phyloP scores from a whole-genome alignment of 805 yeast genomes.

The Diddensiella santjacobensis region DNA sequence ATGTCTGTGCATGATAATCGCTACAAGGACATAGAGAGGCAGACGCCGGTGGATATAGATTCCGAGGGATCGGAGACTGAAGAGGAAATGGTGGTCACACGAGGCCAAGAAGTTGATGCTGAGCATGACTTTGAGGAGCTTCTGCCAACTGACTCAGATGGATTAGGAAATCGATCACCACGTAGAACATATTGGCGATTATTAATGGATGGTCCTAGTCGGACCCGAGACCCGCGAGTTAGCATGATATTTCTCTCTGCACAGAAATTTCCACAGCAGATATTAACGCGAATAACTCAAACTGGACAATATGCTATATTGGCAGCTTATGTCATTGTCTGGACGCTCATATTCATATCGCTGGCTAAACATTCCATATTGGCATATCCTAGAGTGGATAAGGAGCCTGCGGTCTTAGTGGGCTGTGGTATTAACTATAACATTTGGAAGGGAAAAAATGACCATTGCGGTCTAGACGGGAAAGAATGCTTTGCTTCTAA shows the following conservation, averaged over 20 bases:
- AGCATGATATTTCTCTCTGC: slow-evolving; percentile 12
- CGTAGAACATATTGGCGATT: slow-evolving; percentile 13
- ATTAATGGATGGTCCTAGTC: slow-evolving; percentile 21
- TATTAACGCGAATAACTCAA: slow-evolving; percentile 5
- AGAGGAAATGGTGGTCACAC: neutral
- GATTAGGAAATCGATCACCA: too few species aligned
- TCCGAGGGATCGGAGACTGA: neutral
- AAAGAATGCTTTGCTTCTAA: slow-evolving; percentile 48
- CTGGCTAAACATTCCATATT: slow-evolving; percentile 24
- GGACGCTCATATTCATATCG: slow-evolving; percentile 20
- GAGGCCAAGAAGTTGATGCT: too few species aligned
- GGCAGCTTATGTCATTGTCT: slow-evolving; percentile 17
- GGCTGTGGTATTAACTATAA: slow-evolving; percentile 21
- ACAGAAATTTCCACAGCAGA: slow-evolving; percentile 18
- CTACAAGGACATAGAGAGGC: neutral
- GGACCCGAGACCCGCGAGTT: slow-evolving; percentile 19
- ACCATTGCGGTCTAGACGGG: slow-evolving; percentile 71
- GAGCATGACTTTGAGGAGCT: neutral
- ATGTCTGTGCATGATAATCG: neutral
- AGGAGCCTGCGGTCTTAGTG: slow-evolving; percentile 20
- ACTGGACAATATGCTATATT: slow-evolving; percentile 3
- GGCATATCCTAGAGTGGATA: slow-evolving; percentile 23
- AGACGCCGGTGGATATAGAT: neutral
- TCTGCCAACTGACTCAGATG: neutral
- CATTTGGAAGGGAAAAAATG: slow-evolving; percentile 74